Evolutionary conservation across 345 rosid genomes (phyloP).

Genomic region (Dovyalis caffra): DNA sequence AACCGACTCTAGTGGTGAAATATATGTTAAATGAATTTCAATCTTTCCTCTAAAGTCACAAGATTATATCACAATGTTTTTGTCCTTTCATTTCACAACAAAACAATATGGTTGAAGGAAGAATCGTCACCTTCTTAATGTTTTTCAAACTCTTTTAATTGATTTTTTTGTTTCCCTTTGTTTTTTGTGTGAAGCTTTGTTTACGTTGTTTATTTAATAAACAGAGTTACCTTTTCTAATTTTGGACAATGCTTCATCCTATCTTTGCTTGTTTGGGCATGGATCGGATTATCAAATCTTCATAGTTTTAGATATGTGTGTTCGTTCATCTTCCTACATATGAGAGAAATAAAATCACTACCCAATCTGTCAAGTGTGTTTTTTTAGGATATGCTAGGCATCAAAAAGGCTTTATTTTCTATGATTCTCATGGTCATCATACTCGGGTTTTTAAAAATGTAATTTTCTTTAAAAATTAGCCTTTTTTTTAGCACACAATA

Average conservation of each 20-base stretch:
- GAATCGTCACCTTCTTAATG: neutral
- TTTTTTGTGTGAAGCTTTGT: too few species aligned
- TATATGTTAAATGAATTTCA: too few species aligned
- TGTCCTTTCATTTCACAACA: neutral
- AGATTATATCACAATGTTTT: too few species aligned
- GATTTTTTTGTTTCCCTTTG: too few species aligned
- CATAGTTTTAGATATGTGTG: neutral
- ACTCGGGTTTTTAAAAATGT: neutral
- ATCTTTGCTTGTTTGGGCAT: neutral
- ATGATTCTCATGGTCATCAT: neutral
- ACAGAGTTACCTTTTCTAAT: too few species aligned
- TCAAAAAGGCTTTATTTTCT: neutral
- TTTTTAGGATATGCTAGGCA: neutral
- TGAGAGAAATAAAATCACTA: neutral
- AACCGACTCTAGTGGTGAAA: too few species aligned
- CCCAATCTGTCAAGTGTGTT: neutral
- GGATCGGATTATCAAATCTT: neutral
- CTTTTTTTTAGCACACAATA: neutral
- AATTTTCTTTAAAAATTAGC: constrained; percentile 1
- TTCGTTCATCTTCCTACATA: neutral
- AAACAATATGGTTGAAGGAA: neutral
- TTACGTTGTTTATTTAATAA: too few species aligned
- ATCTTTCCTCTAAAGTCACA: too few species aligned
- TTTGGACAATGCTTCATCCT: too few species aligned
- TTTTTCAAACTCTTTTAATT: too few species aligned